Percentiles rank a stretch among this genome's conserved stretches.
phyloP scores from a whole-genome alignment of 768 basidiomycete genomes.

The Pilatotrama ljubarskyi region DNA sequence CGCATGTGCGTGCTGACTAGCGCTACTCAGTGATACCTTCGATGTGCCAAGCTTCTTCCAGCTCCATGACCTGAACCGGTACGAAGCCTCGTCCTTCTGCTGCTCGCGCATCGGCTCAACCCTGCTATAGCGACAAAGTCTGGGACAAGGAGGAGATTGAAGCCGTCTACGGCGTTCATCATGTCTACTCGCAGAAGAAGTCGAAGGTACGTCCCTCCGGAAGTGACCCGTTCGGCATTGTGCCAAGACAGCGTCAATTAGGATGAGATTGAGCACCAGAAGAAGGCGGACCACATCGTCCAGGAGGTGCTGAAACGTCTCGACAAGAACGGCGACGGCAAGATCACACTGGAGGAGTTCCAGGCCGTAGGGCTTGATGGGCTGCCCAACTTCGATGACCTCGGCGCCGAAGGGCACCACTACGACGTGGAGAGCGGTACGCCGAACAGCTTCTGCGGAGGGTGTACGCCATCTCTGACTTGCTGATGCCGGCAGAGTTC shows the following conservation, averaged over 20 bases:
- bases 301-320: conserved; percentile 64
- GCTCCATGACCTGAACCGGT: conserved; percentile 91
- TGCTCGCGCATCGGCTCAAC: not conserved
- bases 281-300: conserved; percentile 80
- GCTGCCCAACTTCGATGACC: conserved; percentile 77
- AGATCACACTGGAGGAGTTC: conserved; percentile 69
- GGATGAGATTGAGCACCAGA: conserved; percentile 77
- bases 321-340: conserved; percentile 76
- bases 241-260: conserved; percentile 28
- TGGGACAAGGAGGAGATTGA: conserved; percentile 91
- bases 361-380: conserved; percentile 69
- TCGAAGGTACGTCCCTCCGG: conserved; percentile 51
- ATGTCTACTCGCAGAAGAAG: conserved; percentile 82
- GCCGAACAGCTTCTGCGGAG: conserved; percentile 27
- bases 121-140: conserved; percentile 20
- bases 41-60: conserved; percentile 90
- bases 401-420: conserved; percentile 92
- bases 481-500: conserved; percentile 58
- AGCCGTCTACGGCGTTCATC: conserved; percentile 95
- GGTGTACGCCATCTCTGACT: not conserved
- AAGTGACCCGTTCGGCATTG: not conserved
- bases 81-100: conserved; percentile 18
- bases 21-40: conserved; percentile 65
- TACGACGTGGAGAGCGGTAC: conserved; percentile 88
- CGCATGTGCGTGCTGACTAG: not conserved